Base-by-base conservation (phyloP, 352 stramenopile species). In the Pythium dissimile region DNA sequence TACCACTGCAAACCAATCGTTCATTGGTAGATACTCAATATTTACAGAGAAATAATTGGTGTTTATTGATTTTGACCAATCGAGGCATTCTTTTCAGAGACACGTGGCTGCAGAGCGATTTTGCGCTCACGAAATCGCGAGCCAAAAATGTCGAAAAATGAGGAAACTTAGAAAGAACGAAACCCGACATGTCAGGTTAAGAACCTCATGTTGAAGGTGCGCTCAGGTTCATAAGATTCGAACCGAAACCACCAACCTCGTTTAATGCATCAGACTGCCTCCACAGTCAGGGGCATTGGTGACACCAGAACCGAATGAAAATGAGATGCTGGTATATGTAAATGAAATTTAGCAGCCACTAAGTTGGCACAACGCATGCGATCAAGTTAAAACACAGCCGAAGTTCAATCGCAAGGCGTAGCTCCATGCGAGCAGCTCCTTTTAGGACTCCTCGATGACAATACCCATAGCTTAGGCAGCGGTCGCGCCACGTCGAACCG, bases 21-120 rank as follows among this genome's bases (percentile, higher is more conserved):
- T 15, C 7, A 65, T 65, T 65, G 49, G 35, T 41, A 3, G 31
- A 64, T n/a, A n/a, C n/a, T n/a, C n/a, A 58, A 58, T 11, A 10
- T 28, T 32, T n/a, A n/a, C n/a, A n/a, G n/a, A 11, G 10, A 11
- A 21, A 27, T 44, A 9, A n/a, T 21, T 0, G 9, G 6, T 1
- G 32, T 5, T 47, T 10, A 62, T 62, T 67, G 60, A 21, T 67
- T 54, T 54, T 48, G 28, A 21, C 60, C 60, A 67, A 62, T 67
- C 16, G 35, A 5, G 21, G n/a, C 3, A 10, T 16, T n/a, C 1
- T n/a, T 37, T 38, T 56, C 16, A 26, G 35, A 62, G 60, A 26
- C 60, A 67, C 60, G 60, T 67, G 60, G 44, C 51, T 61, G 18
- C 32, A 35, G 12, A 37, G 31, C 13, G 31, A n/a, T n/a, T n/a